phyloP scores from a whole-genome alignment of 805 yeast species.

The Suhomyces canberraensis region DNA sequence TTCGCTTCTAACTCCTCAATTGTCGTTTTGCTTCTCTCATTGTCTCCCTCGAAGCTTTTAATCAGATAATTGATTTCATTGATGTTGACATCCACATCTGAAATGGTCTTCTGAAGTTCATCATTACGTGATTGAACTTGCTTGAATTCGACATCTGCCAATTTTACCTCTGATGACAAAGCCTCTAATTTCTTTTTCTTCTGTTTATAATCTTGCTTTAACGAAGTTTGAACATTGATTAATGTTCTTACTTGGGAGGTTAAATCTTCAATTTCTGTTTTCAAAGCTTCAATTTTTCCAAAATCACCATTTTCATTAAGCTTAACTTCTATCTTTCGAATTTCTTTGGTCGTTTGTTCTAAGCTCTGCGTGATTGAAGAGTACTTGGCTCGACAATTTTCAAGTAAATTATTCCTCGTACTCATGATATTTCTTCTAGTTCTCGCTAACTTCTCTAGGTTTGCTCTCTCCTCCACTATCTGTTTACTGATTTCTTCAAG shows the following conservation, averaged over 20 bases:
- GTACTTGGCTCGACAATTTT: slow-evolving; percentile 9
- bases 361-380: slow-evolving; percentile 6
- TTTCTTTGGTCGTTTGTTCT: slow-evolving; percentile 12
- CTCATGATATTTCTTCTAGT: slow-evolving; percentile 7
- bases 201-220: slow-evolving; percentile 19
- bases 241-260: slow-evolving; percentile 24
- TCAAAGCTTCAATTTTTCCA: slow-evolving; percentile 37
- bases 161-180: slow-evolving; percentile 10
- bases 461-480: slow-evolving; percentile 7
- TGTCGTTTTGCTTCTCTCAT: slow-evolving; percentile 9
- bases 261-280: slow-evolving; percentile 29
- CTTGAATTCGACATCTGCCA: slow-evolving; percentile 5
- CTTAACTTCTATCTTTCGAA: slow-evolving; percentile 28
- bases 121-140: slow-evolving; percentile 5
- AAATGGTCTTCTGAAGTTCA: slow-evolving; percentile 8
- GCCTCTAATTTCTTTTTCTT: slow-evolving; percentile 5
- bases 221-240: slow-evolving; percentile 27
- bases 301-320: slow-evolving; percentile 45
- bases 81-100: slow-evolving; percentile 16
- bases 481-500: slow-evolving; percentile 11
- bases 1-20: slow-evolving; percentile 9
- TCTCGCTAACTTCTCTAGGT: slow-evolving; percentile 4
- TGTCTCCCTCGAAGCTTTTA: slow-evolving; percentile 10
- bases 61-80: slow-evolving; percentile 11
- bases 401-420: slow-evolving; percentile 6